Percentiles rank a stretch among this genome's conserved stretches.
Evolutionary conservation across 208 protist species (phyloP).

Genomic region (Acanthamoeba royreba): DNA sequence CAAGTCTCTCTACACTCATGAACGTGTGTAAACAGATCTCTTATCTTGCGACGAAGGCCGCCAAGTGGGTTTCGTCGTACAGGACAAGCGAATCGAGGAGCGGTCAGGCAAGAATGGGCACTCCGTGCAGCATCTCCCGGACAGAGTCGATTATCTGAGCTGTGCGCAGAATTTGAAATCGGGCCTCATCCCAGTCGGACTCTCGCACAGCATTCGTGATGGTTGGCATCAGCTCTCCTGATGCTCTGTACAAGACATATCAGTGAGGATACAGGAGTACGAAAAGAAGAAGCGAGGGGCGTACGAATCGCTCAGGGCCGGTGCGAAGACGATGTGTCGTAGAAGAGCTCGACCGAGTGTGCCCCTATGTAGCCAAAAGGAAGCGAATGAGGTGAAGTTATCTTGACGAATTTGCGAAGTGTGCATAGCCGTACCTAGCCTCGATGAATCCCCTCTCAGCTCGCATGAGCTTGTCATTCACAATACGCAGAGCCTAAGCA

Average conservation of each 20-base stretch:
- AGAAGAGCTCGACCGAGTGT: neutral
- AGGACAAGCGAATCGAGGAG: no score
- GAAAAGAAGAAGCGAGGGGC: neutral
- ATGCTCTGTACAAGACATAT: neutral
- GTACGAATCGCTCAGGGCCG: neutral
- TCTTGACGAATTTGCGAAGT: no score
- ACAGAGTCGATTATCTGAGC: slow-evolving; percentile 9
- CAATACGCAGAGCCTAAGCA: neutral
- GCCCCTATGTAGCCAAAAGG: neutral
- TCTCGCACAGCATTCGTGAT: neutral
- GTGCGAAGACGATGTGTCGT: neutral
- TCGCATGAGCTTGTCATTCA: slow-evolving; percentile 20
- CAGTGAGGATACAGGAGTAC: neutral
- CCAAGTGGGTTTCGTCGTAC: no score
- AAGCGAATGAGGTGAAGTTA: neutral
- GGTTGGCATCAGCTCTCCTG: neutral
- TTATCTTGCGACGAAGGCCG: no score
- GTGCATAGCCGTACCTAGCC: no score
- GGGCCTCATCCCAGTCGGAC: neutral
- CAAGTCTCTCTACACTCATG: no score
- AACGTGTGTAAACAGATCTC: no score
- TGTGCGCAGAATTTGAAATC: slow-evolving; percentile 9
- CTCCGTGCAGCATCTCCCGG: neutral
- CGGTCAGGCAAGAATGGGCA: no score
- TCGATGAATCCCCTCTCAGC: slow-evolving; percentile 26